Conservation (phyloP, 345 rosid species). For the Viola odorata region DNA sequence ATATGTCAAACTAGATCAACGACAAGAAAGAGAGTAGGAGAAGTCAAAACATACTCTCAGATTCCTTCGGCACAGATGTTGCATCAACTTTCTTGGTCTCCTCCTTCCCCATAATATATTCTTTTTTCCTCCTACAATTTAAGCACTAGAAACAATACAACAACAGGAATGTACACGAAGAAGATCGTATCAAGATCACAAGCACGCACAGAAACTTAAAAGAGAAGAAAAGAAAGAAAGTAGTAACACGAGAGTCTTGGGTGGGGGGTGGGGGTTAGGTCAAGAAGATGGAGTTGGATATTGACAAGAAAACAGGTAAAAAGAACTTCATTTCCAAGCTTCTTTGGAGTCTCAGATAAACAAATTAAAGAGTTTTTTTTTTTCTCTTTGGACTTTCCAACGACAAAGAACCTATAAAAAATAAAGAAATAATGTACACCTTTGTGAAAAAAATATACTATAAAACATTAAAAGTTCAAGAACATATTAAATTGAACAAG, state of each 20-base stretch:
- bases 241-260: not conserved
- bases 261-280: not conserved
- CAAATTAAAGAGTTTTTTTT: not conserved
- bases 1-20: no score
- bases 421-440: no score
- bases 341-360: not conserved
- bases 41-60: slow-evolving; percentile 17
- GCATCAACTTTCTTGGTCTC: slow-evolving; percentile 20
- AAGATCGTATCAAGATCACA: not conserved
- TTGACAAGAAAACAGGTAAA: not conserved
- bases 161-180: no score
- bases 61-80: slow-evolving; percentile 5
- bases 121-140: slow-evolving; percentile 21
- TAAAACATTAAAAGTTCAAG: no score
- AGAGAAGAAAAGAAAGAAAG: not conserved
- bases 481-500: no score
- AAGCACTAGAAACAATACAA: slow-evolving; percentile 14
- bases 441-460: no score
- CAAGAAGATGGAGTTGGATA: slow-evolving; percentile 1
- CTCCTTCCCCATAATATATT: slow-evolving; percentile 34
- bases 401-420: not conserved
- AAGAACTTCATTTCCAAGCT: not conserved
- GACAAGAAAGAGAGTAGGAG: not conserved
- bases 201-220: not conserved
- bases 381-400: not conserved